Evolutionary conservation across 2,329 filamentous ascomycete species (phyloP).

Genomic region (Sporothrix brasiliensis): DNA sequence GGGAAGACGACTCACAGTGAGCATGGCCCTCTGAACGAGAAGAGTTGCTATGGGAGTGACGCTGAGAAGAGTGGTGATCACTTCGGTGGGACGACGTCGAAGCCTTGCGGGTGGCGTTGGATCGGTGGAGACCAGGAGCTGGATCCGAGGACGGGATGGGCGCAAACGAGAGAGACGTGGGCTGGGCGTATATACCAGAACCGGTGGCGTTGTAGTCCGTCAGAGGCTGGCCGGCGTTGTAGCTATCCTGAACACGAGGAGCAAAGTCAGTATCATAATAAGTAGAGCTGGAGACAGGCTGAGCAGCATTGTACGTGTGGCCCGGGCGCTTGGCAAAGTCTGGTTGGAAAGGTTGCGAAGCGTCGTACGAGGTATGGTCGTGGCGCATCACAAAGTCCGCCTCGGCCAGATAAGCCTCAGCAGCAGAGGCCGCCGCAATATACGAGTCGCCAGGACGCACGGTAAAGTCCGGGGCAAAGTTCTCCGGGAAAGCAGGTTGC

Average conservation of each 20-base stretch:
- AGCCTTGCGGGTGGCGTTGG: neutral
- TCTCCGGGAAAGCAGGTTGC: neutral
- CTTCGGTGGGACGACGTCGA: neutral
- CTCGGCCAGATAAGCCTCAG: neutral
- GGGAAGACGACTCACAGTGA: no score
- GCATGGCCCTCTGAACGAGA: neutral
- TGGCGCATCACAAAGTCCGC: conserved; percentile 17
- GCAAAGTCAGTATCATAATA: neutral
- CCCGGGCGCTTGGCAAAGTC: conserved; percentile 15
- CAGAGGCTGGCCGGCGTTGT: neutral
- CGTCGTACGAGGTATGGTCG: neutral
- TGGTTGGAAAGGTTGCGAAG: neutral
- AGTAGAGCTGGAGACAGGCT: neutral
- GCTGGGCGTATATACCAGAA: neutral
- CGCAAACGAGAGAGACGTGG: neutral
- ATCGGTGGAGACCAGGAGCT: neutral
- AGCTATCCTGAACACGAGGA: neutral
- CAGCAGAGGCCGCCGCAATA: neutral
- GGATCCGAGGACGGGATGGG: neutral
- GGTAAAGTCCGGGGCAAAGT: conserved; percentile 6
- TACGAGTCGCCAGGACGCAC: conserved; percentile 12
- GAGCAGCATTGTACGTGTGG: conserved; percentile 9
- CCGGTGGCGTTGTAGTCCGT: neutral
- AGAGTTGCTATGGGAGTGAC: neutral
- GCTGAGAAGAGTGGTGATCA: neutral